These are phyloP conservation scores for Sonneratia alba DNA, from an alignment of 345 rosid genomes.

Conservation along the genomic window DNA sequence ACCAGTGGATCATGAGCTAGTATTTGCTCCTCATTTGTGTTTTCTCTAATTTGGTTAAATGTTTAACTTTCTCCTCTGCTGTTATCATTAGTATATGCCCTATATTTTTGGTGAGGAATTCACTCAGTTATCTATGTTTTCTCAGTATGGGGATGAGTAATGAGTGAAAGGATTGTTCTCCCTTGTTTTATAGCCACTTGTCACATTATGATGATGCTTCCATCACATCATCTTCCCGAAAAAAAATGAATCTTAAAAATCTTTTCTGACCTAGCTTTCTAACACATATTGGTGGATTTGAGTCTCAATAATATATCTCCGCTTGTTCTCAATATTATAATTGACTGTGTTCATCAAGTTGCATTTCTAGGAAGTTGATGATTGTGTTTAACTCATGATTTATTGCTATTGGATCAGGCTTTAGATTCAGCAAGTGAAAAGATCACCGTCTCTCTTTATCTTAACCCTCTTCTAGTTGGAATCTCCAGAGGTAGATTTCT, in stretches of 20 bases:
- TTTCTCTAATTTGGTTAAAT: neutral
- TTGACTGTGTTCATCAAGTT: neutral
- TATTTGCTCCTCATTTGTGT: neutral
- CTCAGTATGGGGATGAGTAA: neutral
- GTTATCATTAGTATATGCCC: neutral
- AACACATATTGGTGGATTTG: neutral
- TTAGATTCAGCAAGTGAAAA: constrained; percentile 40
- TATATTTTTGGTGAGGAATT: neutral
- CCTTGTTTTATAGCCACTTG: neutral
- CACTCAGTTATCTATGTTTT: neutral
- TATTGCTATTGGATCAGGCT: constrained; percentile 34
- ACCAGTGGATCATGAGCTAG: neutral
- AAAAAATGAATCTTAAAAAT: neutral
- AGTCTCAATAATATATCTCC: neutral
- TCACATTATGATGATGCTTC: neutral
- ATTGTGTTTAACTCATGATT: constrained; percentile 2
- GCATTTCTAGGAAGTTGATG: neutral
- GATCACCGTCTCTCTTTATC: constrained; percentile 26
- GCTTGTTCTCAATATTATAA: neutral
- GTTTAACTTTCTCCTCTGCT: neutral
- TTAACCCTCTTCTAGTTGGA: constrained; percentile 58
- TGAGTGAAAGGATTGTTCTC: neutral
- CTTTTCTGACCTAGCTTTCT: neutral
- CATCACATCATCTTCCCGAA: neutral
- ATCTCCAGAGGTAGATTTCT: constrained; percentile 59